Percentiles rank a stretch among this genome's conserved stretches.
Conservation (phyloP, 139 green algal genomes). For the Chlorella sp. region DNA sequence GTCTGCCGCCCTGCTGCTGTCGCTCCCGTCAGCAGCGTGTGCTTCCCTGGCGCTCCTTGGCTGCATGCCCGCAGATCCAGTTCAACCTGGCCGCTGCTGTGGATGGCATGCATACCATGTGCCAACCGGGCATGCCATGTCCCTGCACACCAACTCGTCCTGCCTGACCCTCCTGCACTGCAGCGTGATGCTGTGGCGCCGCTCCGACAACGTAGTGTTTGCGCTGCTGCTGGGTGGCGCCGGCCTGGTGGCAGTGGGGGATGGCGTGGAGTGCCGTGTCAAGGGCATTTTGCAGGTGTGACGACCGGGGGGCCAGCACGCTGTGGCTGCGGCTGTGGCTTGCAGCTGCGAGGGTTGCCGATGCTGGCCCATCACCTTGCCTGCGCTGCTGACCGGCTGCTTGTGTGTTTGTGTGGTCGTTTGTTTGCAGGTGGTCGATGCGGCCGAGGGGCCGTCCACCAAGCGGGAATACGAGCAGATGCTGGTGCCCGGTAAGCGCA, state of each 20-base stretch:
- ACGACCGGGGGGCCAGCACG: not conserved
- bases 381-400: no score
- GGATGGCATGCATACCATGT: no score
- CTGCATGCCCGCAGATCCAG: no score
- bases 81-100: no score
- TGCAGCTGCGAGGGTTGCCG: no score
- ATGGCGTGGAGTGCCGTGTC: constrained; percentile 78
- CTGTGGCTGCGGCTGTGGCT: not conserved
- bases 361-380: no score
- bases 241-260: constrained; percentile 59
- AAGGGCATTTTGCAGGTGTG: constrained; percentile 83
- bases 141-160: no score
- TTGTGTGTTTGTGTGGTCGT: no score
- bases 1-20: no score
- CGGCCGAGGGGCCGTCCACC: constrained; percentile 74
- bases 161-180: not conserved
- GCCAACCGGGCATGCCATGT: no score
- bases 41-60: no score
- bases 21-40: no score
- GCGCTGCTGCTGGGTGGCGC: constrained; percentile 74
- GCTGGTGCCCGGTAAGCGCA: constrained; percentile 45
- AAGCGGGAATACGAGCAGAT: constrained; percentile 78
- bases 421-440: constrained; percentile 79
- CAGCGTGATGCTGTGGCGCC: constrained; percentile 86
- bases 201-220: constrained; percentile 82